Evolutionary conservation across 225 moss, liverwort and hornwort genomes (phyloP).

Genomic region (Marchantia polymorpha): DNA sequence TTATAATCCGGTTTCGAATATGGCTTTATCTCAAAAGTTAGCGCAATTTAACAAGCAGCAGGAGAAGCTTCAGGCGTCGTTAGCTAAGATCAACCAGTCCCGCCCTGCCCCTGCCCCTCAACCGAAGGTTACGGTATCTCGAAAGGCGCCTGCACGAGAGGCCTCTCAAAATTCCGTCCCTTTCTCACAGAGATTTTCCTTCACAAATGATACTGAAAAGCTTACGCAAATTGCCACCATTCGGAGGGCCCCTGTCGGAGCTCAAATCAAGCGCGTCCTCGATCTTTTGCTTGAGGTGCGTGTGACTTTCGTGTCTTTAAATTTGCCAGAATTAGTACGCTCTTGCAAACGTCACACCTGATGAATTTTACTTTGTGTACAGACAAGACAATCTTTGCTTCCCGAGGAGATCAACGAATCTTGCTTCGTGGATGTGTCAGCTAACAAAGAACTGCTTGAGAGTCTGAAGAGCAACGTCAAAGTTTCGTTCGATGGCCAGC

Average conservation of each 20-base stretch:
- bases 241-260: constrained; percentile 70
- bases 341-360: background rate
- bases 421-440: constrained; percentile 80
- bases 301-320: no score
- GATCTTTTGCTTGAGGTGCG: constrained; percentile 79
- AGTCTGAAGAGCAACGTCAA: constrained; percentile 91
- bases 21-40: constrained; percentile 83
- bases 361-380: constrained; percentile 16
- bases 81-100: constrained; percentile 50
- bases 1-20: constrained; percentile 9
- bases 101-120: constrained; percentile 36
- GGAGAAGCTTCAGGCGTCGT: constrained; percentile 78
- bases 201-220: constrained; percentile 80
- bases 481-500: constrained; percentile 81
- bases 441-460: constrained; percentile 83
- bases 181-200: constrained; percentile 71
- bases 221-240: constrained; percentile 82
- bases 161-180: constrained; percentile 57
- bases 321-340: no score
- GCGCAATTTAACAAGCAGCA: constrained; percentile 88
- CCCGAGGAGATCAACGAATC: constrained; percentile 80
- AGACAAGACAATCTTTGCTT: constrained; percentile 78
- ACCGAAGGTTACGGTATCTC: constrained; percentile 30
- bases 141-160: constrained; percentile 57
- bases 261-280: constrained; percentile 79